Percentiles rank a stretch among this genome's conserved stretches.
phyloP scores from a whole-genome alignment of 768 basidiomycete genomes.

The Serendipita vermifera region DNA sequence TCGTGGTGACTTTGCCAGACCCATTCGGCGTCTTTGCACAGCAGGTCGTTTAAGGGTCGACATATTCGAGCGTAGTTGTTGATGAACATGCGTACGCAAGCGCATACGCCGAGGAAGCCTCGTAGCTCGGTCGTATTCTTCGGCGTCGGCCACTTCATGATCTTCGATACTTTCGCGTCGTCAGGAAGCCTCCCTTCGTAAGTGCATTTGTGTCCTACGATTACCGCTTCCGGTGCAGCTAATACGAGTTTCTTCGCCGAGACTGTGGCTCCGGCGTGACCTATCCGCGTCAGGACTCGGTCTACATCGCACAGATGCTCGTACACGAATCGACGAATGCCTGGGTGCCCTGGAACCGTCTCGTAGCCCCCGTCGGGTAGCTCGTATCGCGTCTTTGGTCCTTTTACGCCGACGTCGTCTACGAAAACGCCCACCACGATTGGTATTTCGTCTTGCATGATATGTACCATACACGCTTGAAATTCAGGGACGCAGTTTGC shows the following conservation, averaged over 20 bases:
- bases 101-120: constrained; percentile 24
- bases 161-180: constrained; percentile 18
- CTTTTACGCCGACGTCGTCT: constrained; percentile 29
- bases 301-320: constrained; percentile 30
- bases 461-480: constrained; percentile 28
- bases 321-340: constrained; percentile 29
- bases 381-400: too few relatives aligned
- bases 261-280: constrained; percentile 28
- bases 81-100: constrained; percentile 23
- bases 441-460: constrained; percentile 31
- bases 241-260: constrained; percentile 27
- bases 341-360: constrained; percentile 26
- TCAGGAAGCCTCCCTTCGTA: constrained; percentile 25
- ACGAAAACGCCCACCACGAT: constrained; percentile 26
- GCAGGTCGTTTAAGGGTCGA: constrained; percentile 19
- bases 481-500: constrained; percentile 31
- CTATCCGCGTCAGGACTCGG: constrained; percentile 27
- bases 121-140: constrained; percentile 18
- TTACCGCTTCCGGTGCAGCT: constrained; percentile 18
- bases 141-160: constrained; percentile 22
- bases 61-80: constrained; percentile 19
- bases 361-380: too few relatives aligned
- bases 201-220: constrained; percentile 31
- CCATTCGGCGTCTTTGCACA: constrained; percentile 22
- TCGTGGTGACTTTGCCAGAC: constrained; percentile 23